Conservation (phyloP, 176 grass and related monocot species). For the Carex myosuroides region DNA sequence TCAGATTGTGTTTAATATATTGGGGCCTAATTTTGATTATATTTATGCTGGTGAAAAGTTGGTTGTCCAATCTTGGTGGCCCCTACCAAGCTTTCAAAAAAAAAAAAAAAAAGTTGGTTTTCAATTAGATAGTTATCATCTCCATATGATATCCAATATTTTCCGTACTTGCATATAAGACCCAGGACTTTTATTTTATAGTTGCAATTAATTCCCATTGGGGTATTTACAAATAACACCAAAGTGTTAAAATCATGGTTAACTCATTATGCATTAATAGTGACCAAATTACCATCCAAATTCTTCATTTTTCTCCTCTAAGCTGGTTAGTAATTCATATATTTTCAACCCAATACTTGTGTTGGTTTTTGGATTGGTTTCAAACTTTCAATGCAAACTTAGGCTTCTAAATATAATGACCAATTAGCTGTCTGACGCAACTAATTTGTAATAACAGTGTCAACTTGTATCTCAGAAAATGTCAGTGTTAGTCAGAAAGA, state of each 20-base stretch:
- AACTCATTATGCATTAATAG: not conserved
- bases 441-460: not conserved
- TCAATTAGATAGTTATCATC: not conserved
- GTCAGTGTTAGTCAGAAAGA: constrained; percentile 1
- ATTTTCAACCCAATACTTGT: not conserved
- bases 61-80: not conserved
- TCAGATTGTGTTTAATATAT: not conserved
- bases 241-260: not conserved
- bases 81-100: no score
- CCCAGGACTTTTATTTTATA: not conserved
- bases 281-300: not conserved
- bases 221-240: not conserved
- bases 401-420: not conserved
- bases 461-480: not conserved
- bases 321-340: not conserved
- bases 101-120: no score
- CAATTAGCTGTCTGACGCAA: not conserved
- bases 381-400: not conserved
- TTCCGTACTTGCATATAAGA: not conserved
- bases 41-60: not conserved
- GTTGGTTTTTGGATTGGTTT: not conserved
- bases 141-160: not conserved
- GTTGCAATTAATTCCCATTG: not conserved
- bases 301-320: not conserved
- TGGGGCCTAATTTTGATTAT: not conserved